These are phyloP conservation scores for Psilocybe subaeruginosa DNA, from an alignment of 768 basidiomycete genomes.

Conservation along the genomic window DNA sequence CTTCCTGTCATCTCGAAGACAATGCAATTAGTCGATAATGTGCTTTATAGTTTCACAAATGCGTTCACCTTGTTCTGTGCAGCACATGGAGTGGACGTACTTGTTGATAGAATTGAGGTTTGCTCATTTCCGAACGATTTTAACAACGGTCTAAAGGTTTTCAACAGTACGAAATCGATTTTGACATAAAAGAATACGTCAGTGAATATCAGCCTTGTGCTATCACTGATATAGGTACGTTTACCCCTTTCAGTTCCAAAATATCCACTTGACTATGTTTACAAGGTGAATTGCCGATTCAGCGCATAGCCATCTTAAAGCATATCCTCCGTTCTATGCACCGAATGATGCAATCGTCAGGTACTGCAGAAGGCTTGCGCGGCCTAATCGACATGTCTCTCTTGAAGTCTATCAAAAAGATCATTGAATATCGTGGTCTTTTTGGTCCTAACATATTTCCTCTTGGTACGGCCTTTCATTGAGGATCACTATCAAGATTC, in stretches of 20 bases:
- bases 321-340: conserved; percentile 91
- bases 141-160: background rate
- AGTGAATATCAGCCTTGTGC: conserved; percentile 25
- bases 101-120: conserved; percentile 90
- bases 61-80: conserved; percentile 88
- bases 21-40: conserved; percentile 90
- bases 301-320: conserved; percentile 82
- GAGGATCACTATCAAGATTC: background rate
- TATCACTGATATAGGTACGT: conserved; percentile 24
- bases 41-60: conserved; percentile 86
- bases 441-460: conserved; percentile 90
- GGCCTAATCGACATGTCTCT: conserved; percentile 92
- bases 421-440: conserved; percentile 78
- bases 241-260: background rate
- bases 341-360: conserved; percentile 96
- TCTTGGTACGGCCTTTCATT: conserved; percentile 55
- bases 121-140: conserved; percentile 25
- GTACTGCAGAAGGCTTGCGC: conserved; percentile 91
- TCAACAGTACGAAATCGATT: conserved; percentile 66
- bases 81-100: conserved; percentile 79
- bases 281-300: conserved; percentile 72
- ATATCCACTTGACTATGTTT: conserved; percentile 1
- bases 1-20: conserved; percentile 84
- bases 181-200: conserved; percentile 61
- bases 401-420: conserved; percentile 82